Conservation (phyloP, 2,329 filamentous ascomycete species). For the Albifimbria verrucaria region DNA sequence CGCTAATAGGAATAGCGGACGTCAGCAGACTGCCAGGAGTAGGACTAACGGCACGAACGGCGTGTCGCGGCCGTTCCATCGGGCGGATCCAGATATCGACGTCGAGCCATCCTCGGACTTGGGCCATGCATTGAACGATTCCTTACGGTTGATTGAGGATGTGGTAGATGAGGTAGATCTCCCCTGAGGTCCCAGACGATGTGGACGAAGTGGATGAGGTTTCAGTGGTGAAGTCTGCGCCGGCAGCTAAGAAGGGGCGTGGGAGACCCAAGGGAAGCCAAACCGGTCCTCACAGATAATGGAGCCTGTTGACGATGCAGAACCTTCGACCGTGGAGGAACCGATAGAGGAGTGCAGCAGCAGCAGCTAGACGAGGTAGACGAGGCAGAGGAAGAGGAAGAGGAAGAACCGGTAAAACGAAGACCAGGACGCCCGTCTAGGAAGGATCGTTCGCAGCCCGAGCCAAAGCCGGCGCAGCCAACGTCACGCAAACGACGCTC, state of each 20-base stretch:
- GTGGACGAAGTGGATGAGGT: conserved; percentile 6
- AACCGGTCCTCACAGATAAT: conserved; percentile 11
- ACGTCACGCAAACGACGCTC: background rate
- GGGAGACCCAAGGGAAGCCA: conserved; percentile 16
- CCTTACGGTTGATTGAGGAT: conserved; percentile 38
- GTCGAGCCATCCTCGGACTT: conserved; percentile 26
- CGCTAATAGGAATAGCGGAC: conserved; percentile 13
- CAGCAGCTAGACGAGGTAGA: conserved; percentile 7
- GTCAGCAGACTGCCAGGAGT: conserved; percentile 2
- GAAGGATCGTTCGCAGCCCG: background rate
- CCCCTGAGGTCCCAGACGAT: conserved; percentile 14
- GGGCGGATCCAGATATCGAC: conserved; percentile 17
- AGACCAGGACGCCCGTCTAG: background rate
- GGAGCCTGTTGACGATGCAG: conserved; percentile 2
- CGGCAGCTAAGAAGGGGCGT: conserved; percentile 11
- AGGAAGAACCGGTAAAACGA: background rate
- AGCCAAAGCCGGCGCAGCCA: background rate
- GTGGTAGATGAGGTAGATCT: conserved; percentile 16
- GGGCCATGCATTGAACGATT: conserved; percentile 35
- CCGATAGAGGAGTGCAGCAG: too few species aligned
- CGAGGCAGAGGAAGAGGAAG: conserved; percentile 15
- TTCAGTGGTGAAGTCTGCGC: conserved; percentile 7
- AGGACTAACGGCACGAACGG: conserved; percentile 28
- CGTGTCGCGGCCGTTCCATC: too few species aligned
- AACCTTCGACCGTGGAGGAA: too few species aligned